Evolutionary conservation across 768 basidiomycete genomes (phyloP).

Genomic region (Mycena galopus): DNA sequence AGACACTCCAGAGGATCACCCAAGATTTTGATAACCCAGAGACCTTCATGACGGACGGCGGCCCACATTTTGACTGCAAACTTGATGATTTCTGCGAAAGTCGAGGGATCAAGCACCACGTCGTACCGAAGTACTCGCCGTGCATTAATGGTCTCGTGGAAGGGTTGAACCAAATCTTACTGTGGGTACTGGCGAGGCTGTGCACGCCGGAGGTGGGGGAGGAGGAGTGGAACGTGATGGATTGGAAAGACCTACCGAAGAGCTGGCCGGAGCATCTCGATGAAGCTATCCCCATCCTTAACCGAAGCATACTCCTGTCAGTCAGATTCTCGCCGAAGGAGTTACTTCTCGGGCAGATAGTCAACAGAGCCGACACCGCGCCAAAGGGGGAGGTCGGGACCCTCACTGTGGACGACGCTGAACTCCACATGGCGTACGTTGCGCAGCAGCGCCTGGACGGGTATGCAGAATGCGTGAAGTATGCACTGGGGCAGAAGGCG

Average conservation of each 20-base stretch:
- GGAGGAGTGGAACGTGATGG: neutral
- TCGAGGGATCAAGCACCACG: no score
- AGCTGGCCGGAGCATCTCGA: constrained; percentile 39
- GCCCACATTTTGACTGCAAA: no score
- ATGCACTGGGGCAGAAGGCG: neutral
- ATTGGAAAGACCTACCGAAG: constrained; percentile 20
- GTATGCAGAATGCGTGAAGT: neutral
- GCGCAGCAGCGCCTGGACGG: neutral
- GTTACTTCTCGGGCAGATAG: neutral
- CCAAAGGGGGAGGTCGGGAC: neutral
- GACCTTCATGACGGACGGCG: neutral
- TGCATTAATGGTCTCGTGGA: constrained; percentile 45
- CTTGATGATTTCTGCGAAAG: no score
- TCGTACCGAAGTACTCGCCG: constrained; percentile 37
- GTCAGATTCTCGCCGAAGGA: neutral
- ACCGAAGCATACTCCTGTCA: neutral
- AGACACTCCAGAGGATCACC: no score
- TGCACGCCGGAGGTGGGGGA: constrained; percentile 37
- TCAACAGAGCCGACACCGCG: neutral
- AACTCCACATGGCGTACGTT: neutral
- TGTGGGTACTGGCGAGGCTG: constrained; percentile 30
- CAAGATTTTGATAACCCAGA: neutral
- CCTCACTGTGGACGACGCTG: neutral
- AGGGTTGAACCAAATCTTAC: constrained; percentile 38
- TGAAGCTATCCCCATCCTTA: constrained; percentile 25